Evolutionary conservation across 768 basidiomycete species (phyloP).

Genomic region (Calocybe gangraenosa): DNA sequence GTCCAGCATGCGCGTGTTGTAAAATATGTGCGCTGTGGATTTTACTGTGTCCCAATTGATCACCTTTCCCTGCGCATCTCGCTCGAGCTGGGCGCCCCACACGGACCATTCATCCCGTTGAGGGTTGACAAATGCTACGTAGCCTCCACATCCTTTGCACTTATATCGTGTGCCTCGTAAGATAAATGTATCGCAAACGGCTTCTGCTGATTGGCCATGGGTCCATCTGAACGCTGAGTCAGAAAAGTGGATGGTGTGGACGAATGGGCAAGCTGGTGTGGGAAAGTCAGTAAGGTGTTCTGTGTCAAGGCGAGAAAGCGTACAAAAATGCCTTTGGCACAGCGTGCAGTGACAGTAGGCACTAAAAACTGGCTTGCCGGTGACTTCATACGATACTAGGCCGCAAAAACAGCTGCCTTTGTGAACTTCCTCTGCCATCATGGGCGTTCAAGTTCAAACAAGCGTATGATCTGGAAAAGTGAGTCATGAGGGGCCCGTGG

Average conservation of each 20-base stretch:
- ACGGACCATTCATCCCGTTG: slow-evolving; percentile 47
- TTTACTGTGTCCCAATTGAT: slow-evolving; percentile 48
- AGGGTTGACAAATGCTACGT: slow-evolving; percentile 48
- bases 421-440: slow-evolving; percentile 17
- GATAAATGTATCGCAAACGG: slow-evolving; percentile 43
- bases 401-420: slow-evolving; percentile 60
- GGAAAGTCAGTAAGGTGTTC: not conserved
- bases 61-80: slow-evolving; percentile 46
- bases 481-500: not conserved
- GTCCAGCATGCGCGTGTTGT: slow-evolving; percentile 57
- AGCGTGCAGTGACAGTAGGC: slow-evolving; percentile 69
- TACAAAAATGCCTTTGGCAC: slow-evolving; percentile 53
- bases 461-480: not conserved
- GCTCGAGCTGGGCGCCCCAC: slow-evolving; percentile 54
- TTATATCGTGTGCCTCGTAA: slow-evolving; percentile 54
- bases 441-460: not conserved
- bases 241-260: slow-evolving; percentile 57
- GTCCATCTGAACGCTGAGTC: slow-evolving; percentile 52
- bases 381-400: slow-evolving; percentile 40
- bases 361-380: slow-evolving; percentile 44
- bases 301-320: not conserved
- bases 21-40: slow-evolving; percentile 64
- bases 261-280: slow-evolving; percentile 50
- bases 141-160: slow-evolving; percentile 56
- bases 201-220: slow-evolving; percentile 30